Evolutionary conservation across 2,329 filamentous ascomycete genomes (phyloP).

Genomic region (Fusarium metavorans): DNA sequence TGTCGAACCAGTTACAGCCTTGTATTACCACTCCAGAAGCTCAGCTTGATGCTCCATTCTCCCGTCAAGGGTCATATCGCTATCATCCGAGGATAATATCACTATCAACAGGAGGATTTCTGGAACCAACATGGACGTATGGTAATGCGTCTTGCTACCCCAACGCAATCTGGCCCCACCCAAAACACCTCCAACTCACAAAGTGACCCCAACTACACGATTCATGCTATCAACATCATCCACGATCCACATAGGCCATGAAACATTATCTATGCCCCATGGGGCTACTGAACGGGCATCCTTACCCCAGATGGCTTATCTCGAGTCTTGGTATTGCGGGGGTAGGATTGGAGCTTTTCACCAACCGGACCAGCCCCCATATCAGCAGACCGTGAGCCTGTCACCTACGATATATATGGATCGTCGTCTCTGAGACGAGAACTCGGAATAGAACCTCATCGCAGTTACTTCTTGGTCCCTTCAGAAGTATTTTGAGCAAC

Average conservation of each 20-base stretch:
- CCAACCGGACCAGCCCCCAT: neutral
- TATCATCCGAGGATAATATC: neutral
- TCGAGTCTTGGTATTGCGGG: constrained; percentile 9
- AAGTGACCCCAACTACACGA: neutral
- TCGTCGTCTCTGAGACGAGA: neutral
- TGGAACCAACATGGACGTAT: neutral
- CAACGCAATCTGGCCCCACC: neutral
- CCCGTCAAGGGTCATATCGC: neutral
- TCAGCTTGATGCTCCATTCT: neutral
- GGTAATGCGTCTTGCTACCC: neutral
- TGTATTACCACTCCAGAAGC: neutral
- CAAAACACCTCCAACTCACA: neutral
- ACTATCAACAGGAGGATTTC: neutral
- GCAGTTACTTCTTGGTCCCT: neutral
- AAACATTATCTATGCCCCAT: constrained; percentile 4
- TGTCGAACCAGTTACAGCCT: neutral
- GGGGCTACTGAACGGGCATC: neutral
- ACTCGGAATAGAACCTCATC: neutral
- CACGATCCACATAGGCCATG: neutral
- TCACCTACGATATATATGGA: neutral
- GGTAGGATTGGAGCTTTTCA: neutral
- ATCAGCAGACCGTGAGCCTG: neutral
- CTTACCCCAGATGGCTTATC: constrained; percentile 27
- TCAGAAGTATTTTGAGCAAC: neutral
- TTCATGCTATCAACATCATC: neutral